These are phyloP conservation scores for Bipolaris sorokiniana DNA, from an alignment of 2,329 filamentous ascomycete species.

Conservation along the genomic window DNA sequence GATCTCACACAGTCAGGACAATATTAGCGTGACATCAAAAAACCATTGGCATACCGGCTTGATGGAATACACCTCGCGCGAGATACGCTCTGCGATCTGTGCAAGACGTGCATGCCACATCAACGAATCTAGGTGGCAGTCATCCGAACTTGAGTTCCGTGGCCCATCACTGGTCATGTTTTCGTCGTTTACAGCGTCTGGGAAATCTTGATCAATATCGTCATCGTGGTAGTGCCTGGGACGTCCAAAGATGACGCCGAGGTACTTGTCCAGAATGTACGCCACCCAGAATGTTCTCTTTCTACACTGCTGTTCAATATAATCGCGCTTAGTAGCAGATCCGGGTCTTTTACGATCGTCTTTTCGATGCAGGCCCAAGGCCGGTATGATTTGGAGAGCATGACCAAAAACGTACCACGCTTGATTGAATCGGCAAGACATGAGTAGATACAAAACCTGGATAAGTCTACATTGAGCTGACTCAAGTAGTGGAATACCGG, in stretches of 20 bases:
- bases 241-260: conserved; percentile 43
- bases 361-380: conserved; percentile 51
- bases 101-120: conserved; percentile 55
- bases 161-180: conserved; percentile 58
- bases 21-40: background rate
- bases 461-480: conserved; percentile 63
- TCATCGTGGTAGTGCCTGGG: conserved; percentile 57
- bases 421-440: conserved; percentile 63
- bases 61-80: conserved; percentile 42
- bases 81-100: conserved; percentile 41
- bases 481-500: conserved; percentile 60
- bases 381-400: conserved; percentile 58
- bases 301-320: conserved; percentile 58
- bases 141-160: conserved; percentile 35
- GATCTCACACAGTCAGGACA: background rate
- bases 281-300: conserved; percentile 67
- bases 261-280: conserved; percentile 66
- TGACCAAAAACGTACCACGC: conserved; percentile 66
- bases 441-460: conserved; percentile 63
- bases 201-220: conserved; percentile 67
- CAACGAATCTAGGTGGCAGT: conserved; percentile 60
- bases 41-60: conserved; percentile 30
- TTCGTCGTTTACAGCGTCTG: conserved; percentile 62
- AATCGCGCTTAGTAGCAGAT: conserved; percentile 39
- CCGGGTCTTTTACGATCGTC: conserved; percentile 38